Conservation (phyloP, 75 land plant genomes). For the Picea sitchensis region DNA sequence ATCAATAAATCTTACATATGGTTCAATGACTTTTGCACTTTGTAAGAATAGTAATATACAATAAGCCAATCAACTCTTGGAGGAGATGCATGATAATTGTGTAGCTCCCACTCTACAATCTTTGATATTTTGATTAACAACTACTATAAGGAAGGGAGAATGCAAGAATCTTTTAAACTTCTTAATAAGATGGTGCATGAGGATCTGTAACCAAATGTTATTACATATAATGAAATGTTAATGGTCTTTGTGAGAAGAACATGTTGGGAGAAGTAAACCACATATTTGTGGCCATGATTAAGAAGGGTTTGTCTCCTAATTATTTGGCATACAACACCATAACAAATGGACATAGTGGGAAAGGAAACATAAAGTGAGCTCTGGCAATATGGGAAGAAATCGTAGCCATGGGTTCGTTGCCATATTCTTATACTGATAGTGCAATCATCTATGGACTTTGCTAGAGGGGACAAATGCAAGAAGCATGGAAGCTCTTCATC, state of each 20-base stretch:
- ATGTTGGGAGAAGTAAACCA: slow-evolving; percentile 43
- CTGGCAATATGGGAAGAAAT: slow-evolving; percentile 47
- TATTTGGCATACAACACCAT: slow-evolving; percentile 56
- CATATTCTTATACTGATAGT: slow-evolving; percentile 52
- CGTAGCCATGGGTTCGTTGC: slow-evolving; percentile 40
- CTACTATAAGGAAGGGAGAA: slow-evolving; percentile 43
- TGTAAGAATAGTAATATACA: slow-evolving; percentile 52
- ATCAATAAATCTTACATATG: too few species aligned
- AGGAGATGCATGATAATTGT: slow-evolving; percentile 45
- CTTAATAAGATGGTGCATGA: slow-evolving; percentile 48
- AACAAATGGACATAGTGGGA: slow-evolving; percentile 50
- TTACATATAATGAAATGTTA: slow-evolving; percentile 58
- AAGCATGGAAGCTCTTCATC: slow-evolving; percentile 16
- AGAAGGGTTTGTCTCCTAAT: slow-evolving; percentile 35
- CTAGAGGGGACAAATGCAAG: slow-evolving; percentile 44
- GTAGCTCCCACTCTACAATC: slow-evolving; percentile 41
- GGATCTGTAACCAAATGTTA: slow-evolving; percentile 36
- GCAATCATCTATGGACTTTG: slow-evolving; percentile 56
- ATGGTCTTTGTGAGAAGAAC: slow-evolving; percentile 45
- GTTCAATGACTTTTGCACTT: too few species aligned
- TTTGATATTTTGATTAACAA: slow-evolving; percentile 55
- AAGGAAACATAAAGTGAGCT: slow-evolving; percentile 32
- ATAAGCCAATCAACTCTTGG: slow-evolving; percentile 41
- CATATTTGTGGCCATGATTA: slow-evolving; percentile 44
- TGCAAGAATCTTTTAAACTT: slow-evolving; percentile 35